Base-by-base conservation (phyloP, 2,329 filamentous ascomycete genomes). In the Mycosphaerelloides madeirae region DNA sequence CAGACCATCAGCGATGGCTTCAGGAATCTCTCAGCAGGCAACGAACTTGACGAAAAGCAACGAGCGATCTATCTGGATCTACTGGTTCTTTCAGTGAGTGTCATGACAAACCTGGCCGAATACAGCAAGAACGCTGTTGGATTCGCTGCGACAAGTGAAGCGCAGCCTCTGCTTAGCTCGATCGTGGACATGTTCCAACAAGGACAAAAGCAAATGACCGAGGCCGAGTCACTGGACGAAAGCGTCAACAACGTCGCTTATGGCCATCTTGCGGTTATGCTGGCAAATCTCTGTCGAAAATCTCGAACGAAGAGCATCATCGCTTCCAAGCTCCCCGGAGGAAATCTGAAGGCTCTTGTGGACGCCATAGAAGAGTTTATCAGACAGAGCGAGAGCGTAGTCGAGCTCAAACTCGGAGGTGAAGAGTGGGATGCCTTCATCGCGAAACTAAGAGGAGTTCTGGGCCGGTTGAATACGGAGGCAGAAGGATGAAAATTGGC, bases 101-200 rank as follows among this genome's bases (percentile, higher is more conserved):
- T 87, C 16, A 78, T 91, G 66, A 95, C 95, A 65, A 96, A 96
- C 59, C 78, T 96, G 43, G 79, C 87, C 7, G 89, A 95, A 63
- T 83, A 87, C 60, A 88, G 82, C 58, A 72, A 80, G 13, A 64
- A 73, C 16, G 83, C 85, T 43, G 59, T 66, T 46, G 36, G 45
- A 18, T 42, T 48, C 31, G 41, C 38, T 18, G 51, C 46, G 7
- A 37, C 43, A 22, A 15, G 20, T 20, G 48, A 47, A 7, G 41
- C 41, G n/a, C 14, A 38, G 13, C 41, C 46, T n/a, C 29, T 52
- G 7, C 50, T 65, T 15, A 32, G 33, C 7, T 29, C 56, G 3
- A 47, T 65, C 16, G 50, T 60, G 6, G 36, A 45, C n/a, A 57
- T 54, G 20, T 63, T 65, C 51, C 40, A 49, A 3, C 31, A 41